phyloP scores from a whole-genome alignment of 208 protist species.

The Willaertia magna region DNA sequence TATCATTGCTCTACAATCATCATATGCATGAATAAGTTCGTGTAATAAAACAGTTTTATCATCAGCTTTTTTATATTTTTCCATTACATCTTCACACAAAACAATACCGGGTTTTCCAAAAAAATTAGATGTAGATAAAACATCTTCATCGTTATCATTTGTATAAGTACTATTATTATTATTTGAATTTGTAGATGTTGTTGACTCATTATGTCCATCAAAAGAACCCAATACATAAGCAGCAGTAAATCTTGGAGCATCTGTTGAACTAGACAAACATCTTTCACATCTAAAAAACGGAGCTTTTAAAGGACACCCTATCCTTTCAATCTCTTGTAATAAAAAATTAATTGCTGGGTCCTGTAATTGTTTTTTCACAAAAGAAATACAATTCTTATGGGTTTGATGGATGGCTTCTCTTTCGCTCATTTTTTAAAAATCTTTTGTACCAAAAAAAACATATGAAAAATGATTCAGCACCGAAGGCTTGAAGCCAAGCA shows the following conservation, averaged over 20 bases:
- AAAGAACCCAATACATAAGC: slow-evolving; percentile 1
- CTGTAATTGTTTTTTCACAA: neutral
- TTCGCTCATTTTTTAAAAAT: too few species aligned
- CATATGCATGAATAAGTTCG: slow-evolving; percentile 82
- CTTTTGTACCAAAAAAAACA: too few species aligned
- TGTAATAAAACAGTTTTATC: slow-evolving; percentile 32
- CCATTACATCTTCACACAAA: slow-evolving; percentile 3
- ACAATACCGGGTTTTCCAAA: neutral
- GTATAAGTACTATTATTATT: neutral
- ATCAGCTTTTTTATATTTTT: neutral
- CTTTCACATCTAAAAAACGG: neutral
- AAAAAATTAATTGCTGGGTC: neutral
- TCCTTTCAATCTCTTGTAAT: neutral
- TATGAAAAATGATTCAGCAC: too few species aligned
- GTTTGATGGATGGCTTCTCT: neutral
- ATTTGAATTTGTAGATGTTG: neutral
- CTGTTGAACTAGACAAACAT: neutral
- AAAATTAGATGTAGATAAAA: neutral
- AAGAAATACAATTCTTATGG: neutral
- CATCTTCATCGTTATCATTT: neutral
- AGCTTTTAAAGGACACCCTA: neutral
- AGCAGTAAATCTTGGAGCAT: neutral
- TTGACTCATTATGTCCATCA: neutral
- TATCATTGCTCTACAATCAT: slow-evolving; percentile 68
- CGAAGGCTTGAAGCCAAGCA: too few species aligned